Percentiles rank a stretch among this genome's conserved stretches.
These are phyloP conservation scores for Skeletonema grethae DNA, from an alignment of 108 stramenopile genomes.

Conservation along the genomic window DNA sequence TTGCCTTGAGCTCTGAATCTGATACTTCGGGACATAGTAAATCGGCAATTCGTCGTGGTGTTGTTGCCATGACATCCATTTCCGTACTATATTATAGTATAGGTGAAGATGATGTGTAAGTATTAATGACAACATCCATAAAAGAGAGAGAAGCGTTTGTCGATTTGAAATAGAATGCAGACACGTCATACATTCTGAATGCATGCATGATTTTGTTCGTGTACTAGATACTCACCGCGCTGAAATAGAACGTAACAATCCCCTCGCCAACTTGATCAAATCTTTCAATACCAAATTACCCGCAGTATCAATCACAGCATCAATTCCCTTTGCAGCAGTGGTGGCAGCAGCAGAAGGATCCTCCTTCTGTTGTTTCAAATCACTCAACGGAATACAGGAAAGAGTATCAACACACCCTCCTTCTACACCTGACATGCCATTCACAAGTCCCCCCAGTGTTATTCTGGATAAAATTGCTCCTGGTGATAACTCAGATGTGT, in stretches of 20 bases:
- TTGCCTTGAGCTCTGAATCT: constrained; percentile 57
- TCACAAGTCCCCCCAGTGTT: constrained; percentile 72
- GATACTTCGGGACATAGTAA: constrained; percentile 74
- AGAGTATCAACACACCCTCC: constrained; percentile 58
- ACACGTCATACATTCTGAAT: neutral
- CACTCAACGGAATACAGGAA: constrained; percentile 37
- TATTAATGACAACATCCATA: neutral
- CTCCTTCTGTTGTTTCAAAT: neutral
- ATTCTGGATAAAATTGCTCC: constrained; percentile 73
- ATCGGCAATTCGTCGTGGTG: constrained; percentile 79
- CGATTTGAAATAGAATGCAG: neutral
- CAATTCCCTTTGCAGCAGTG: constrained; percentile 19
- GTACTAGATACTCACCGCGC: constrained; percentile 45
- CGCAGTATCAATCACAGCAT: constrained; percentile 24
- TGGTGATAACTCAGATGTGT: constrained; percentile 25
- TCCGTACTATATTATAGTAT: constrained; percentile 45
- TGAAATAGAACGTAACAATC: constrained; percentile 38
- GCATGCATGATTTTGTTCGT: neutral
- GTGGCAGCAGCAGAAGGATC: neutral
- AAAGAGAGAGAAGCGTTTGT: neutral
- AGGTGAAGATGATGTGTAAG: neutral
- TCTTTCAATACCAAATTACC: constrained; percentile 35
- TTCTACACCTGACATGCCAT: constrained; percentile 61
- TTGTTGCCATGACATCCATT: constrained; percentile 77
- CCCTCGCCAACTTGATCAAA: constrained; percentile 36